Conservation (phyloP, 345 rosid genomes). For the Durio zibethinus region DNA sequence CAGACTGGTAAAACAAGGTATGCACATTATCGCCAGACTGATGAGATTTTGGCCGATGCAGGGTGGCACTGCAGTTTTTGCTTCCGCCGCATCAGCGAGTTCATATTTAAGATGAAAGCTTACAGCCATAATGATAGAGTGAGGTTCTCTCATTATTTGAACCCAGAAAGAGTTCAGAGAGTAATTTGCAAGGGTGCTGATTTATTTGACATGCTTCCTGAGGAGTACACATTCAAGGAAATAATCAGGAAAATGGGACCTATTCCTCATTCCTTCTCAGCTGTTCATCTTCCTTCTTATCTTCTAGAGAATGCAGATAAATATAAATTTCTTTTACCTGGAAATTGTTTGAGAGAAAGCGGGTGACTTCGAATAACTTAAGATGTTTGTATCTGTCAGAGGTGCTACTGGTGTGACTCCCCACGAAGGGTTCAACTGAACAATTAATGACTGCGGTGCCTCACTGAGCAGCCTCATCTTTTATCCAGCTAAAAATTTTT, state of each 20-base stretch:
- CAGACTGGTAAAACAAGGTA: slow-evolving; percentile 56
- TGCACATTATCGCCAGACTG: slow-evolving; percentile 66
- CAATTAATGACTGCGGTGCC: not conserved
- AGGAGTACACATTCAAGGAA: slow-evolving; percentile 69
- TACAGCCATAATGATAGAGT: slow-evolving; percentile 74
- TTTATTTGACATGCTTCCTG: slow-evolving; percentile 72
- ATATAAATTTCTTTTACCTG: slow-evolving; percentile 64
- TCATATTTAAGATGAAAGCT: slow-evolving; percentile 73
- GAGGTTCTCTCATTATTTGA: slow-evolving; percentile 52
- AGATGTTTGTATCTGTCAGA: not conserved
- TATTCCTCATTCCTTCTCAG: slow-evolving; percentile 68
- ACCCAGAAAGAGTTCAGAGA: slow-evolving; percentile 62
- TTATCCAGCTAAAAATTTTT: not conserved
- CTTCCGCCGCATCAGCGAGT: slow-evolving; percentile 56
- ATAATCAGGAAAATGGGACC: slow-evolving; percentile 78
- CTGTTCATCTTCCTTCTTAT: slow-evolving; percentile 60
- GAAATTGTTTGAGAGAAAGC: slow-evolving; percentile 55
- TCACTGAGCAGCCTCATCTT: not conserved
- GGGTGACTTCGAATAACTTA: slow-evolving; percentile 23
- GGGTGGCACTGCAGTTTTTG: slow-evolving; percentile 89
- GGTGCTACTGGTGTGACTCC: not conserved
- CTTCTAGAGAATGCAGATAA: slow-evolving; percentile 55
- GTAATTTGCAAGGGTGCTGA: slow-evolving; percentile 66
- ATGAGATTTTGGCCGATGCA: slow-evolving; percentile 63
- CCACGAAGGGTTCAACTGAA: slow-evolving; percentile 3